Evolutionary conservation across 2,329 filamentous ascomycete genomes (phyloP), one percentile per base, ranked within the genome.

Genomic region (Cyclaneusma minus): DNA sequence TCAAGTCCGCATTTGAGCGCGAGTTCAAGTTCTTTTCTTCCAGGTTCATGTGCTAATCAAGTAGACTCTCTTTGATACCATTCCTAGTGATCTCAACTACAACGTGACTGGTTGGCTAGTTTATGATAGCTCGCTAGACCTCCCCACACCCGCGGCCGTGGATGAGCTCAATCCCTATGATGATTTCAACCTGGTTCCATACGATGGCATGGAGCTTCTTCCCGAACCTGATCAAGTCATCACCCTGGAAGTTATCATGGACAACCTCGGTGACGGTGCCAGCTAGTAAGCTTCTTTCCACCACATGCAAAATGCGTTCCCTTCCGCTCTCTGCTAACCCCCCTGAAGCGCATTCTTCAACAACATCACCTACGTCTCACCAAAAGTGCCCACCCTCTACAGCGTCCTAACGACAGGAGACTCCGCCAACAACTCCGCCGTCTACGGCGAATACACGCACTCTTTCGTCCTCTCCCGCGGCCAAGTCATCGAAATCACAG

Each of bases 141-240:
- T 63, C 0, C 61, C 65, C 2, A 45, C 56, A 0, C 56, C 80
- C 1, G 58, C 63, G 0, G 31, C 59, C 0, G 44, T 84, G 3
- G 59, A 74, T 22, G 62, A 66, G 8, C 70, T 82, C 24, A 52
- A 73, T 13, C 64, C 72, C 2, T 73, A 77, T 31, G 81, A 93
- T 39, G 84, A 92, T 43, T 69, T 78, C 35, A 60, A 52, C 0
- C 62, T 92, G 1, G 60, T 75, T 1, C 78, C 84, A 0, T 59
- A 65, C 29, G 81, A 91, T 42, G 63, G 67, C 23, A 54, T 68
- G 48, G 52, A 60, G 6, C 54, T 76, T 3, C 61, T 74, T 4
- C 58, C 62, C 2, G 54, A 69, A 6, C 72, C 79, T 0, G 68
- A 77, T 47, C 61, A 69, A 35, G 57, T 56, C 3, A 58, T 89